These are phyloP conservation scores for Yamadazyma nakazawae DNA, from an alignment of 805 yeast genomes.

Conservation along the genomic window DNA sequence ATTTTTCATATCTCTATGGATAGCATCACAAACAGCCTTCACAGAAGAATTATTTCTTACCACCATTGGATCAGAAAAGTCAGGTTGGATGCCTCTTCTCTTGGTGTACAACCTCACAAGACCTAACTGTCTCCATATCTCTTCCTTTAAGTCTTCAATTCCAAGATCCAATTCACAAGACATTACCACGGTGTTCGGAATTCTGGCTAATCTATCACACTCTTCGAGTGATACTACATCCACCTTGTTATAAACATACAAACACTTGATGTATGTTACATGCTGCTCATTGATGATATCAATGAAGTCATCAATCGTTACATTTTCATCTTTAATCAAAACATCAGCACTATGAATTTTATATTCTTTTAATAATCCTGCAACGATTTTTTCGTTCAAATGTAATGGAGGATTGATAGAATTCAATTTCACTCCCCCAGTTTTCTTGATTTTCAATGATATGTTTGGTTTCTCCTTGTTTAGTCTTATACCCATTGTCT, in stretches of 20 bases:
- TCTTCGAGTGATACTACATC: constrained; percentile 96
- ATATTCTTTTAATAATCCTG: constrained; percentile 77
- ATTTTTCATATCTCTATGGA: constrained; percentile 88
- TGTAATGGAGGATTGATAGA: constrained; percentile 78
- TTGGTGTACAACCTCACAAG: constrained; percentile 83
- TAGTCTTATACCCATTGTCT: constrained; percentile 88
- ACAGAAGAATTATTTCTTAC: constrained; percentile 77
- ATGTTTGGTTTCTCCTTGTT: constrained; percentile 82
- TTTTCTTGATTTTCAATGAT: constrained; percentile 69
- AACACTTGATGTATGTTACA: constrained; percentile 83
- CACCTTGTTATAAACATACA: constrained; percentile 91
- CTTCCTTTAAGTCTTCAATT: constrained; percentile 81
- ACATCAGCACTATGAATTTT: constrained; percentile 93
- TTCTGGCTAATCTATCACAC: constrained; percentile 86
- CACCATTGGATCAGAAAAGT: constrained; percentile 86
- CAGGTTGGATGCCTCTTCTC: constrained; percentile 77
- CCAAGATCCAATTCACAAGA: constrained; percentile 89
- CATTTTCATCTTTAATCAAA: constrained; percentile 80
- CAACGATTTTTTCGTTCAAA: constrained; percentile 76
- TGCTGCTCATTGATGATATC: constrained; percentile 87
- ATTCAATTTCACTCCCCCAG: constrained; percentile 89
- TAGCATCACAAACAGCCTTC: constrained; percentile 84
- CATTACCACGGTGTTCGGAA: constrained; percentile 90
- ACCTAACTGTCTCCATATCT: constrained; percentile 86
- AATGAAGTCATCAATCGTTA: constrained; percentile 87